Base-by-base conservation (phyloP, 148 eudicot species). In the Vaccinium macrocarpon region DNA sequence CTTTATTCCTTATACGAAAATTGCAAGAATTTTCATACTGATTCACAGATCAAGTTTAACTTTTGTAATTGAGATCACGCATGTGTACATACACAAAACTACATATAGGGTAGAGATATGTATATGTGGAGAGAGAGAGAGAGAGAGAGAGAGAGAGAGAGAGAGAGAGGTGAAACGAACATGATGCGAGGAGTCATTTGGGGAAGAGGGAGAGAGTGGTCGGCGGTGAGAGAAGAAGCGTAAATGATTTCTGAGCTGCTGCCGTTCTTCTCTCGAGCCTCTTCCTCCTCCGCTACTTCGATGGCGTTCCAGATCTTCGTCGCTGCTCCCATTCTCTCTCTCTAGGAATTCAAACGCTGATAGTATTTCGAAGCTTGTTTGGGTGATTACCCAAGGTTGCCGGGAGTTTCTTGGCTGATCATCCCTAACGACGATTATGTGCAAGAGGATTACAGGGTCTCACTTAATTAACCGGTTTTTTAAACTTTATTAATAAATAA, bases 201-300 rank as follows among this genome's bases (percentile, higher is more conserved):
- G 81, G 94, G 86, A 57, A 92, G 85, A 84, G 99, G 46, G 59
- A 96, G 99, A 75, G 99, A 80, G 82, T 95, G 92, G 53, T 96
- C 97, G 78, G 95, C 88, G 84, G 92, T 89, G 87, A 91, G 88
- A 78, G 92, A 85, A 19, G 97, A 94, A 0, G 89, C 89, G 10
- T 55, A 88, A 82, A 92, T 92, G 82, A 92, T 92, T 77, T 90
- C 87, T 5, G 91, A 87, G 64, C 87, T 80, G 38, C 84, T 61
- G 80, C 62, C 6, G 64, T 21, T n/a, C 4, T 42, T 84, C 21
- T 52, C 55, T 46, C 80, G 89, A 87, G 93, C 87, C 72, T 84
- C 90, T 15, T 25, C 86, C 5, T 84, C 90, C 19, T 25, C 86
- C 5, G 89, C 83, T 52, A 83, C 89, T 84, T 86, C 92, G 89